phyloP scores from a whole-genome alignment of 495 filamentous ascomycete genomes.

The Hypoxylon subgilvum region DNA sequence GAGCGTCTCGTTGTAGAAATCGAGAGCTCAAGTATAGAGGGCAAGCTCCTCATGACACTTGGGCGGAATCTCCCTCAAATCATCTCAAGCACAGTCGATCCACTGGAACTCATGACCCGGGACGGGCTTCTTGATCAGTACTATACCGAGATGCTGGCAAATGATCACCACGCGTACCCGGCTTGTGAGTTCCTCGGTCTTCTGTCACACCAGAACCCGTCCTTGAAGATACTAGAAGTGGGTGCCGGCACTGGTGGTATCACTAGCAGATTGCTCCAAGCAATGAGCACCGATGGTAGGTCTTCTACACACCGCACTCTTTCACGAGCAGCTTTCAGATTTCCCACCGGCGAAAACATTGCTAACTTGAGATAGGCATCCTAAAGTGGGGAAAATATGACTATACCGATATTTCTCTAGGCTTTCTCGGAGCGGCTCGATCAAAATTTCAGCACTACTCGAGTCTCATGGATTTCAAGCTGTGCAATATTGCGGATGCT shows the following conservation, averaged over 20 bases:
- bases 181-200: not conserved
- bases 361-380: not conserved
- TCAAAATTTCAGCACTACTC: not conserved
- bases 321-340: no score
- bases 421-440: not conserved
- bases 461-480: not conserved
- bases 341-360: no score
- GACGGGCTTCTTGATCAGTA: not conserved
- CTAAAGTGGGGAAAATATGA: not conserved
- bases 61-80: no score
- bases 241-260: not conserved
- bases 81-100: no score
- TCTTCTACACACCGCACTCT: no score
- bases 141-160: not conserved
- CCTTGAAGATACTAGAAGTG: slow-evolving; percentile 9
- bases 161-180: not conserved
- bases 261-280: not conserved
- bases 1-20: no score
- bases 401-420: not conserved
- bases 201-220: slow-evolving; percentile 20
- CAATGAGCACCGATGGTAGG: not conserved
- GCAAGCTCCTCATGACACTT: no score
- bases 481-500: not conserved
- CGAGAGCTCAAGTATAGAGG: no score
- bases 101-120: no score